phyloP scores from a whole-genome alignment of 23 red algal species.

The Gracilaria caudata region DNA sequence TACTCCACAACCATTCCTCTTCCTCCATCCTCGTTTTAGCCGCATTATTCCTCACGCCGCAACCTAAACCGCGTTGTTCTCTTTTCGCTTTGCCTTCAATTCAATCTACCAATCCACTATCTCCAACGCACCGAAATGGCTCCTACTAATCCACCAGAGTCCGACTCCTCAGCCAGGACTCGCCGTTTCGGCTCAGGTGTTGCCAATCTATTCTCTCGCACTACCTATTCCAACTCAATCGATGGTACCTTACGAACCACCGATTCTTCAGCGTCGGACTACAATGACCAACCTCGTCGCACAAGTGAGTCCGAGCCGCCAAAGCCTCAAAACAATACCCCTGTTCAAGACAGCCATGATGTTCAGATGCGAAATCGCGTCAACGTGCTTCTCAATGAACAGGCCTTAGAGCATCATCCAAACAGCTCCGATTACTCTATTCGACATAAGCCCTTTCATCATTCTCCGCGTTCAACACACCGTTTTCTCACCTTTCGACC shows the following conservation, averaged over 20 bases:
- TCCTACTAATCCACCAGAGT: not conserved
- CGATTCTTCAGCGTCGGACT: constrained; percentile 5
- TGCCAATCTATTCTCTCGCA: not conserved
- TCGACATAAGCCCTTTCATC: not conserved
- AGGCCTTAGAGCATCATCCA: not conserved
- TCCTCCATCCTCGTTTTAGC: no score
- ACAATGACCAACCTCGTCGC: not conserved
- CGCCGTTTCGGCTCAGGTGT: not conserved
- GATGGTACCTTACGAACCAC: constrained; percentile 12
- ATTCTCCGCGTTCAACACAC: not conserved
- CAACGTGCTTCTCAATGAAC: constrained; percentile 10
- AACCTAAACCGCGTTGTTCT: not conserved
- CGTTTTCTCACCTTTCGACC: not conserved
- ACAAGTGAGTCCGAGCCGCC: constrained; percentile 6
- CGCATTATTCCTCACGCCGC: not conserved
- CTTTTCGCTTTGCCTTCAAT: not conserved
- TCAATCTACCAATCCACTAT: not conserved
- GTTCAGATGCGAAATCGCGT: constrained; percentile 11
- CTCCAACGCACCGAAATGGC: not conserved
- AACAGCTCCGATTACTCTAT: not conserved
- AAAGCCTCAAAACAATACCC: not conserved
- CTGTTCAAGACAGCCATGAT: not conserved
- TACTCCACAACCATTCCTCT: not conserved
- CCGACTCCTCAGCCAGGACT: not conserved
- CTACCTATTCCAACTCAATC: not conserved